These are phyloP conservation scores for Globisporangium nodosum DNA, from an alignment of 352 stramenopile species.

Conservation along the genomic window DNA sequence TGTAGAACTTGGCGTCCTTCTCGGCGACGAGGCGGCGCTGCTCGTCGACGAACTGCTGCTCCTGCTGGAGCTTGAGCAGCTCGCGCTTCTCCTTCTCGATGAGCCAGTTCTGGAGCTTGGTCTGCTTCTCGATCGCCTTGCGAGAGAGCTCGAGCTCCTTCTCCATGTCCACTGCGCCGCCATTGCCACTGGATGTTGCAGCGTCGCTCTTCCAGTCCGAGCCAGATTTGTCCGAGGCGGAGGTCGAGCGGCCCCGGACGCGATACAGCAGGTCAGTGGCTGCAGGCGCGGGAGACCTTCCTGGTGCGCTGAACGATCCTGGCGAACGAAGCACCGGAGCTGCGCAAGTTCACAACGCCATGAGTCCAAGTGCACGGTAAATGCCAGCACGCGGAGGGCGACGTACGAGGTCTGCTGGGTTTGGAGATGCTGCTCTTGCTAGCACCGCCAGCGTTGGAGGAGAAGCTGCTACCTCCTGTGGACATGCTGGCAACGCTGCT, in stretches of 20 bases:
- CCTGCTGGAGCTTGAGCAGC: slow-evolving; percentile 71
- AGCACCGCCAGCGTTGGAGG: background rate
- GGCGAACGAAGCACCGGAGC: slow-evolving; percentile 14
- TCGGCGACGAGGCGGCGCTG: slow-evolving; percentile 49
- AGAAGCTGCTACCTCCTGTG: background rate
- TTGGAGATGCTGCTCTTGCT: slow-evolving; percentile 9
- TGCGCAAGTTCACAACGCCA: background rate
- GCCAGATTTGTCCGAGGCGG: slow-evolving; percentile 10
- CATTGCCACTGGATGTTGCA: slow-evolving; percentile 7
- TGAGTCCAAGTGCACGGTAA: background rate
- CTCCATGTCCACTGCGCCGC: slow-evolving; percentile 35
- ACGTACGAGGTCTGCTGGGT: slow-evolving; percentile 21
- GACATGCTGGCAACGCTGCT: background rate
- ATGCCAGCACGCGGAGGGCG: background rate
- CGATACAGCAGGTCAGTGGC: slow-evolving; percentile 56
- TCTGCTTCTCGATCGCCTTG: slow-evolving; percentile 87
- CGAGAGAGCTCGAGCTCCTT: slow-evolving; percentile 61
- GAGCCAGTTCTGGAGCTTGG: slow-evolving; percentile 86
- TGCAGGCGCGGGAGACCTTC: slow-evolving; percentile 4
- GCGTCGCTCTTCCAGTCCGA: slow-evolving; percentile 47
- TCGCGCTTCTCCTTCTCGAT: slow-evolving; percentile 86
- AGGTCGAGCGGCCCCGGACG: slow-evolving; percentile 36
- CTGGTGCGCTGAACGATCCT: slow-evolving; percentile 21
- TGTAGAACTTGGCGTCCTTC: slow-evolving; percentile 77
- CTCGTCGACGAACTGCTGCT: slow-evolving; percentile 76